These are phyloP conservation scores for Cercospora janseana DNA, from an alignment of 2,329 filamentous ascomycete species.

Conservation along the genomic window DNA sequence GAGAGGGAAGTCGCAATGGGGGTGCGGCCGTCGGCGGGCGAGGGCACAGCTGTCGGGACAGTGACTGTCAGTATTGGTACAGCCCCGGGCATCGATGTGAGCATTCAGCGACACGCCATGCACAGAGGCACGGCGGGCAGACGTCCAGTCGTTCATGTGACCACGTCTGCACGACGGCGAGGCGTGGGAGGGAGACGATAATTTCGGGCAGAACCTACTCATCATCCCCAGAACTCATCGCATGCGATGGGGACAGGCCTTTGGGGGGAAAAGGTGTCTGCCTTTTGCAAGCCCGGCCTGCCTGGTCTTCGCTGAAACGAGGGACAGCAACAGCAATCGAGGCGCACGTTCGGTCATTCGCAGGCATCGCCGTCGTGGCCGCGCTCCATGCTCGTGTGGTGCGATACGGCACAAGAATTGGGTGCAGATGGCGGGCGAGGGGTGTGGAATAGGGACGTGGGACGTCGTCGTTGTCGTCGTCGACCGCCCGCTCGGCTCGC, in stretches of 20 bases:
- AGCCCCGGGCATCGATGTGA: constrained; percentile 11
- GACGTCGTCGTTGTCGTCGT: constrained; percentile 3
- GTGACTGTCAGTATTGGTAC: constrained; percentile 29
- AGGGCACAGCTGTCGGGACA: constrained; percentile 31
- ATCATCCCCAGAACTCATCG: constrained; percentile 13
- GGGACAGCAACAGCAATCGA: background rate
- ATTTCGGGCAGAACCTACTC: constrained; percentile 14
- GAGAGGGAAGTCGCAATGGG: constrained; percentile 20
- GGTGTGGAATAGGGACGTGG: background rate
- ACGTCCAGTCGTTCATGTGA: constrained; percentile 4
- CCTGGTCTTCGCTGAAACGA: constrained; percentile 5
- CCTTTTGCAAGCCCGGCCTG: constrained; percentile 1
- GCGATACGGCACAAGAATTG: background rate
- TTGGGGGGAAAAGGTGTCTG: background rate
- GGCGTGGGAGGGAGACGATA: background rate
- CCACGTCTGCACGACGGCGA: background rate
- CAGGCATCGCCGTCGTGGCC: background rate
- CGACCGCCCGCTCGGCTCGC: background rate
- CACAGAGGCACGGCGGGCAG: constrained; percentile 8
- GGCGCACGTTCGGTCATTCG: background rate
- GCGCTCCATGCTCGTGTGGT: background rate
- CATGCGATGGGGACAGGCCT: constrained; percentile 6
- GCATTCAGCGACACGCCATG: constrained; percentile 10
- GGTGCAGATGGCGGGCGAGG: background rate
- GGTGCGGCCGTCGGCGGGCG: constrained; percentile 31